Evolutionary conservation across 2,329 filamentous ascomycete species (phyloP), one percentile per base, ranked within the genome.

Genomic region (Phialocephala sp.): DNA sequence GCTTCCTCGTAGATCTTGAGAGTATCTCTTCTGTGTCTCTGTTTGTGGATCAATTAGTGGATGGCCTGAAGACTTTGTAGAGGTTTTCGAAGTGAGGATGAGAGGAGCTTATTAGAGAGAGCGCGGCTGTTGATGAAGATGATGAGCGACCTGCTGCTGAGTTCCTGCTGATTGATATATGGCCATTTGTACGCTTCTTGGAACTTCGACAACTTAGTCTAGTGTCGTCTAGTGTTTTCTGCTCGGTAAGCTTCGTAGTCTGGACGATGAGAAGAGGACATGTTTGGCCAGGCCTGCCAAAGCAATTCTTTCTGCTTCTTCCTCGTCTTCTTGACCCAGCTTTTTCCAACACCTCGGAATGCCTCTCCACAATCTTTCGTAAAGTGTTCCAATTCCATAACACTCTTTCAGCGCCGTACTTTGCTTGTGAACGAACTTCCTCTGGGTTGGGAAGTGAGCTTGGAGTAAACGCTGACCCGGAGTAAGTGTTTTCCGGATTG

Each of bases 81-180:
- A 71, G 77, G 59, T 70, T 62, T 24, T n/a, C n/a, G n/a, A n/a
- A n/a, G n/a, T n/a, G n/a, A n/a, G n/a, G n/a, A n/a, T n/a, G n/a
- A n/a, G n/a, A n/a, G n/a, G n/a, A n/a, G n/a, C n/a, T n/a, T n/a
- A n/a, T n/a, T n/a, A n/a, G n/a, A n/a, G n/a, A n/a, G 79, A 5
- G 78, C 84, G 3, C 86, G 79, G 0, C 83, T 73, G 63, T 86
- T 84, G 15, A 89, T 72, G 22, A 88, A 76, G 5, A 88, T 72
- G 0, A 79, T 77, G 11, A 89, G 69, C 0, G 75, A 66, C 56
- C 80, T 82, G 0, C 79, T 71, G 0, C 71, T 60, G 0, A 89
- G 76, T 68, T 88, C 86, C 60, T 88, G 82, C 50, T 83, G 78
- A 68, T 88, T 89, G 72, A 88, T 81, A 47, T 82, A 78, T 0